Evolutionary conservation across 306 rosid genomes (phyloP).

Genomic region (Senna siamea): DNA sequence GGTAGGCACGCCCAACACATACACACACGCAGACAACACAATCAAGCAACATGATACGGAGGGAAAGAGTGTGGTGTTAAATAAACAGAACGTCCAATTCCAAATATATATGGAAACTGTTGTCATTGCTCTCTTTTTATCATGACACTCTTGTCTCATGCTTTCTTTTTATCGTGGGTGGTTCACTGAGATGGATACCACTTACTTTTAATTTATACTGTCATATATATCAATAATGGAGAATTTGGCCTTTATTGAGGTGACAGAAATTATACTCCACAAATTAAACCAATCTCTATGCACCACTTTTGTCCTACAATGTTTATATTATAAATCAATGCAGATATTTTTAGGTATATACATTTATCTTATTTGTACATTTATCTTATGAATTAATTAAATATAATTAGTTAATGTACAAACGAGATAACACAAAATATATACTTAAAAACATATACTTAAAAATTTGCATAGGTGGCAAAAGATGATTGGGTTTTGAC

Average conservation of each 20-base stretch:
- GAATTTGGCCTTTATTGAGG: not conserved
- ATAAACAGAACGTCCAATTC: not conserved
- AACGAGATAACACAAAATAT: too few relatives aligned
- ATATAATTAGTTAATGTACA: too few relatives aligned
- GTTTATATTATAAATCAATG: not conserved
- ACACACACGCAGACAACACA: constrained; percentile 42
- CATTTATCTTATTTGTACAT: too few relatives aligned
- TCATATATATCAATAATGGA: constrained; percentile 7
- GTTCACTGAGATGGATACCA: constrained; percentile 64
- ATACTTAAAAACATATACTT: too few relatives aligned
- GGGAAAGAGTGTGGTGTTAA: not conserved
- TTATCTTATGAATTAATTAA: too few relatives aligned
- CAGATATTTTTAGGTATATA: too few relatives aligned
- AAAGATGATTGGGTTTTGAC: constrained; percentile 1
- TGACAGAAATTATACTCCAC: not conserved
- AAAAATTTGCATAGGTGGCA: too few relatives aligned
- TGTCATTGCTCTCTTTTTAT: too few relatives aligned
- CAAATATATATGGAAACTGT: too few relatives aligned
- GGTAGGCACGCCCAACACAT: constrained; percentile 23
- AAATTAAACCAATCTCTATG: not conserved
- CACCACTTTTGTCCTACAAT: not conserved
- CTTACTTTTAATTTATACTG: constrained; percentile 44
- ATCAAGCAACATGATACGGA: constrained; percentile 44
- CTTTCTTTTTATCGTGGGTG: constrained; percentile 42
- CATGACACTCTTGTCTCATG: too few relatives aligned